A percentile compares a stretch with the other conserved stretches of the same genome.
These are phyloP conservation scores for Dryas integrifolia DNA, from an alignment of 331 rosid species.

Conservation along the genomic window DNA sequence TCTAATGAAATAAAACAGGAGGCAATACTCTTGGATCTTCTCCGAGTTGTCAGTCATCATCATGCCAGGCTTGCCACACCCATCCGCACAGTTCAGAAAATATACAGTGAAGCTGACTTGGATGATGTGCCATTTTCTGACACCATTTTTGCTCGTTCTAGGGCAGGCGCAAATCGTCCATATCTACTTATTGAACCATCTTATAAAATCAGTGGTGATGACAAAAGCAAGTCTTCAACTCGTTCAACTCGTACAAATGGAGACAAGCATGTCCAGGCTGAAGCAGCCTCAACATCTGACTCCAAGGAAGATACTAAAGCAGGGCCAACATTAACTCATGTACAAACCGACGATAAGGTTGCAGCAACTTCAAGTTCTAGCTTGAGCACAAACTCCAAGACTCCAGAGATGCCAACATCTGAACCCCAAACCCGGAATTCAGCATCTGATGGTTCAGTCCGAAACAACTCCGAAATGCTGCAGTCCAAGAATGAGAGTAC, in stretches of 20 bases:
- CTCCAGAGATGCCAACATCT: conserved; percentile 37
- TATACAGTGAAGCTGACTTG: conserved; percentile 62
- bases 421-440: conserved; percentile 35
- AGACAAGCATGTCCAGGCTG: conserved; percentile 61
- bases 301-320: conserved; percentile 25
- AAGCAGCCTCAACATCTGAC: conserved; percentile 40
- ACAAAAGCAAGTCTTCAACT: conserved; percentile 57
- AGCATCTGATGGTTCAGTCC: conserved; percentile 38
- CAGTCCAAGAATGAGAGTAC: conserved; percentile 45
- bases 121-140: conserved; percentile 78
- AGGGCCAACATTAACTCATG: conserved; percentile 20
- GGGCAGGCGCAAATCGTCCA: conserved; percentile 53
- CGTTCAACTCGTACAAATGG: conserved; percentile 49
- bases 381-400: conserved; percentile 31
- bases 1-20: conserved; percentile 63
- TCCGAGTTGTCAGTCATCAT: conserved; percentile 90
- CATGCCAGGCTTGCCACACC: conserved; percentile 94
- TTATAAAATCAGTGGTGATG: conserved; percentile 72
- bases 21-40: conserved; percentile 89
- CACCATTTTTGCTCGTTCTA: conserved; percentile 53
- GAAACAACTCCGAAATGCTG: conserved; percentile 40
- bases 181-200: conserved; percentile 75
- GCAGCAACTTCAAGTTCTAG: conserved; percentile 35
- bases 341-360: conserved; percentile 45
- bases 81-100: conserved; percentile 92